phyloP scores from a whole-genome alignment of 257 asterid genomes.

The Solanum paucissectum region DNA sequence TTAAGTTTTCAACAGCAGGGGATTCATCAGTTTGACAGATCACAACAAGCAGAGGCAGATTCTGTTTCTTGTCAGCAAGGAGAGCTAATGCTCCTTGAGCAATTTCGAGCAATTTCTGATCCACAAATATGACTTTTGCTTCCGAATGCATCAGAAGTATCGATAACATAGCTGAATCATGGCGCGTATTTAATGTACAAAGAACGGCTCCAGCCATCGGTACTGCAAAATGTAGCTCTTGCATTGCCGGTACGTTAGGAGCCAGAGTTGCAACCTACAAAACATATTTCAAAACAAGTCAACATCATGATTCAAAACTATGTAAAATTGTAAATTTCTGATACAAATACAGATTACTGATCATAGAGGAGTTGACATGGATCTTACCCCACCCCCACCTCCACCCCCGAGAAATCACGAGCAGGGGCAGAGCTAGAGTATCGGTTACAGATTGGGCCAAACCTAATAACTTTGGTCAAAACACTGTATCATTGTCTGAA shows the following conservation, averaged over 20 bases:
- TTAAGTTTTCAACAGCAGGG: not conserved
- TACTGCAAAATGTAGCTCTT: not conserved
- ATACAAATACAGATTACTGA: not conserved
- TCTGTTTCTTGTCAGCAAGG: not conserved
- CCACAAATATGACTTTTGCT: not conserved
- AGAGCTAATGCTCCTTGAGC: not conserved
- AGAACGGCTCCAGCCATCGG: not conserved
- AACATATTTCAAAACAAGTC: not conserved
- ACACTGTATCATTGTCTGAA: not conserved
- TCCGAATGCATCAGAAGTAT: not conserved
- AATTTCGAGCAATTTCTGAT: not conserved
- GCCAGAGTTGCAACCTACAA: constrained; percentile 1
- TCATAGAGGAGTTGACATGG: not conserved
- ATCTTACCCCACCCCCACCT: not conserved
- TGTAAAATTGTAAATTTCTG: not conserved
- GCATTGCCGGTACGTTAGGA: constrained; percentile 1
- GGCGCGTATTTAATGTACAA: not conserved
- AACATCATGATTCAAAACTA: not conserved
- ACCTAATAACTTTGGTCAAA: not conserved
- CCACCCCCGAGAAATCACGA: not conserved
- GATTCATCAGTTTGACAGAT: not conserved
- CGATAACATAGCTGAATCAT: not conserved
- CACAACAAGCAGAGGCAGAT: not conserved
- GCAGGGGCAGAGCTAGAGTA: not conserved
- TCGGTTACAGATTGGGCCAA: not conserved